Evolutionary conservation across 345 rosid genomes (phyloP), one percentile per base, ranked within the genome.

Genomic region (Populus tremula): DNA sequence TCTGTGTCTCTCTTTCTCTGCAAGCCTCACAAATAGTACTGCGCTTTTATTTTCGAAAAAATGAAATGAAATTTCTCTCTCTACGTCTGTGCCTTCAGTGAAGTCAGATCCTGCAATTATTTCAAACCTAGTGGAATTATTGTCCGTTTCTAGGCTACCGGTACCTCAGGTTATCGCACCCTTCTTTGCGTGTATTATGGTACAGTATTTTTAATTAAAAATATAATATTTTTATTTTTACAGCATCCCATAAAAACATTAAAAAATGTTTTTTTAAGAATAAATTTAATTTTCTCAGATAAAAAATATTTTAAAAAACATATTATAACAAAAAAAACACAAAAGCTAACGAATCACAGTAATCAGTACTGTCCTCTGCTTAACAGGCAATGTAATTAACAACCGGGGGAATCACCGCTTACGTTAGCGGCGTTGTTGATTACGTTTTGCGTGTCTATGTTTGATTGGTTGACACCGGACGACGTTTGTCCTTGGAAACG

Each of bases 101-200:
- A 63, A 74, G 69, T 62, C 77, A 18, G 77, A 63, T 27, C 27
- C 69, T 17, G 69, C 69, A 65, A 65, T 65, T 31, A 65, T 33
- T 65, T 65, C 69, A 65, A 65, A 31, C 12, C 38, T 31, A 16
- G 39, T 65, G 69, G 77, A 74, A 74, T 74, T 63, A 63, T 74
- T 74, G 77, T 72, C 49, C 67, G 17, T 18, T 36, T 35, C 66
- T 11, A 43, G 49, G 38, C 12, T 35, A 36, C 77, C 77, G 69
- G 41, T 13, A 74, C 36, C 69, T 73, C 69, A 56, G 59, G 69
- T 74, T 39, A 5, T 56, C 1, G 56, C 23, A 62, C 69, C 50
- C 62, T 33, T 61, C 12, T 35, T 18, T 11, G 6, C 49, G 33
- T n/a, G 76, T 72, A 62, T 62, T 63, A 13, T 43, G 47, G 12